Conservation (phyloP, 805 yeast genomes). For the Wickerhamiella azyma region DNA sequence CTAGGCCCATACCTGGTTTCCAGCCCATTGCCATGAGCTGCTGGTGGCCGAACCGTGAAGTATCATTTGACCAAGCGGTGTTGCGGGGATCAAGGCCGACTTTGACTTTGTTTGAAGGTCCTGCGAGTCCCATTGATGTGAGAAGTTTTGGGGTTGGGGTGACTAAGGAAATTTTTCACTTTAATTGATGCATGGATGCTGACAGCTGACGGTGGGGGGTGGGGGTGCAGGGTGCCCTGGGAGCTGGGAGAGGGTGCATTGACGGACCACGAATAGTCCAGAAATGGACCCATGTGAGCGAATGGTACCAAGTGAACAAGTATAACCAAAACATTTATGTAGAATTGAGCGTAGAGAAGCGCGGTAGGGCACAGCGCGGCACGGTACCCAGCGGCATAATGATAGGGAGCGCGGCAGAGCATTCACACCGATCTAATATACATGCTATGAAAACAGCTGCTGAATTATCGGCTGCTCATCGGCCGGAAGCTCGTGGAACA, state of each 20-base stretch:
- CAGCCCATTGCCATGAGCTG: conserved; percentile 77
- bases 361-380: no score
- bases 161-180: neutral
- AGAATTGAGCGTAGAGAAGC: no score
- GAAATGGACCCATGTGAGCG: neutral
- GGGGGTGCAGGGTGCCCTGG: no score
- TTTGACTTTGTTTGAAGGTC: conserved; percentile 62
- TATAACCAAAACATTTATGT: no score
- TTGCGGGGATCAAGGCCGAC: conserved; percentile 90
- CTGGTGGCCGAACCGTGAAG: conserved; percentile 66
- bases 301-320: no score
- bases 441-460: conserved; percentile 34
- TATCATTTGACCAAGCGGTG: conserved; percentile 79
- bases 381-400: no score
- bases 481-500: conserved; percentile 49
- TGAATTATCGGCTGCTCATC: conserved; percentile 48
- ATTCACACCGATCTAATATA: no score
- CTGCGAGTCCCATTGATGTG: conserved; percentile 32
- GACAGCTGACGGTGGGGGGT: neutral
- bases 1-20: conserved; percentile 85
- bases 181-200: neutral
- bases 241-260: no score
- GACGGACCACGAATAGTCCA: no score
- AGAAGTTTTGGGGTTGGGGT: neutral
- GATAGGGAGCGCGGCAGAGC: no score